Conservation (phyloP, 2,329 filamentous ascomycete genomes). For the Rhytidhysteron rufulum region DNA sequence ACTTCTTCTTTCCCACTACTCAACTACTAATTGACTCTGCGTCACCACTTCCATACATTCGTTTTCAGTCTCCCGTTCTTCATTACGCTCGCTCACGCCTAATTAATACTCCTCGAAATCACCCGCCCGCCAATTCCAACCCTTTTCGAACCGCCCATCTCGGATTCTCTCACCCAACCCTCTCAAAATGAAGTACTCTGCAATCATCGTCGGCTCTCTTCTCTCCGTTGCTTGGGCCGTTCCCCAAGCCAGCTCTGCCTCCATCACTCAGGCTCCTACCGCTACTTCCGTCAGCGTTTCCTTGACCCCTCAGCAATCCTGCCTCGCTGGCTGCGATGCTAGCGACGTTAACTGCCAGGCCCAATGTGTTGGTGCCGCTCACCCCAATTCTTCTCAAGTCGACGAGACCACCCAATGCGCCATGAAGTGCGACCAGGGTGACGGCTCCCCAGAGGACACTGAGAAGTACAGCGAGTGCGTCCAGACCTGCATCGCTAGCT, state of each 20-base stretch:
- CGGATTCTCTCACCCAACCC: background rate
- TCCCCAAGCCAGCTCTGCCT: conserved; percentile 33
- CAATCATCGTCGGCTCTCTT: conserved; percentile 43
- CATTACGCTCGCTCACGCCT: conserved; percentile 4
- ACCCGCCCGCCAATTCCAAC: conserved; percentile 6
- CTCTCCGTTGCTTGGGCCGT: conserved; percentile 41
- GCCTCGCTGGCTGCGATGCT: conserved; percentile 35
- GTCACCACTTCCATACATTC: too few relatives aligned
- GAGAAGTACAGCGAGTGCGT: conserved; percentile 47
- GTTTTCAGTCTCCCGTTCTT: conserved; percentile 2
- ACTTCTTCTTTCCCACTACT: conserved; percentile 14
- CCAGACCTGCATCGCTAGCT: conserved; percentile 46
- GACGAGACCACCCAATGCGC: conserved; percentile 52
- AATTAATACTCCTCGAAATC: conserved; percentile 2
- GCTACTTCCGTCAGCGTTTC: conserved; percentile 21
- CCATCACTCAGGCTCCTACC: conserved; percentile 33
- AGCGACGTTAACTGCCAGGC: conserved; percentile 51
- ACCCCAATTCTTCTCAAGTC: conserved; percentile 48
- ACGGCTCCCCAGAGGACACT: conserved; percentile 44
- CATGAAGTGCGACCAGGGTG: conserved; percentile 51
- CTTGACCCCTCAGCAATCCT: conserved; percentile 29
- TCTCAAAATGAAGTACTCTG: conserved; percentile 41
- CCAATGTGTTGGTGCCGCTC: conserved; percentile 49
- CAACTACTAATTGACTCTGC: too few relatives aligned
- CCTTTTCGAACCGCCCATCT: background rate